Conservation (phyloP, 2,329 filamentous ascomycete species). For the Hymenoscyphus salicellus region DNA sequence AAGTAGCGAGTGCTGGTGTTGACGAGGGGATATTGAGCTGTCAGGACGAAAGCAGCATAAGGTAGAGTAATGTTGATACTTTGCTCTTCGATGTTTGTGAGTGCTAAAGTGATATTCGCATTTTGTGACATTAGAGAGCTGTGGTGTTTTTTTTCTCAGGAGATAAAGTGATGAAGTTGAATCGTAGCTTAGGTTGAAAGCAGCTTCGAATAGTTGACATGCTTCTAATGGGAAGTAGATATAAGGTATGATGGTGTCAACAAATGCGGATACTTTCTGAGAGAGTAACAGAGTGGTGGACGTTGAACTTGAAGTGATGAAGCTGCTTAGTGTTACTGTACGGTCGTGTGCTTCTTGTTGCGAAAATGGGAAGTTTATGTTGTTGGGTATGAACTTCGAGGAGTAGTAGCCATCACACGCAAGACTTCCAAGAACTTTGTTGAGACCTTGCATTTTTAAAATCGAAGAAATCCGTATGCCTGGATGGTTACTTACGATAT, state of each 20-base stretch:
- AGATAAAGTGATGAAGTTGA: slow-evolving; percentile 16
- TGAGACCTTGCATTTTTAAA: slow-evolving; percentile 21
- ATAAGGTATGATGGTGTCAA: slow-evolving; percentile 39
- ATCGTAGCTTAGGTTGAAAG: slow-evolving; percentile 36
- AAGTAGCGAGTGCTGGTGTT: slow-evolving; percentile 47
- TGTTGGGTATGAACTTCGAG: slow-evolving; percentile 40
- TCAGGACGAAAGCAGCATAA: slow-evolving; percentile 10
- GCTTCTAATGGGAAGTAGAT: slow-evolving; percentile 37
- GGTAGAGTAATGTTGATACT: slow-evolving; percentile 14
- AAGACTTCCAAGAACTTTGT: slow-evolving; percentile 24
- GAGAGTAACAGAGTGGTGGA: slow-evolving; percentile 16
- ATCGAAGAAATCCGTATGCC: too few species aligned
- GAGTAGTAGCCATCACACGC: slow-evolving; percentile 40
- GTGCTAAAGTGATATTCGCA: slow-evolving; percentile 38
- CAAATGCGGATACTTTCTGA: slow-evolving; percentile 24
- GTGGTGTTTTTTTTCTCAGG: slow-evolving; percentile 17
- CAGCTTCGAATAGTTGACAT: slow-evolving; percentile 36
- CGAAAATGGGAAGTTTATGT: slow-evolving; percentile 36
- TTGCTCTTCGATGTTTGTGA: slow-evolving; percentile 34
- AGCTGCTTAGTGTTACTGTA: slow-evolving; percentile 38
- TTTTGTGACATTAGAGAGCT: slow-evolving; percentile 29
- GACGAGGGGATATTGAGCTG: slow-evolving; percentile 22
- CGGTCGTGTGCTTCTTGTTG: slow-evolving; percentile 40
- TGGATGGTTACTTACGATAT: slow-evolving; percentile 32
- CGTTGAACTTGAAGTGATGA: slow-evolving; percentile 22